These are phyloP conservation scores for Coniferiporia weirii DNA, from an alignment of 1,284 basidiomycete species.

Conservation along the genomic window DNA sequence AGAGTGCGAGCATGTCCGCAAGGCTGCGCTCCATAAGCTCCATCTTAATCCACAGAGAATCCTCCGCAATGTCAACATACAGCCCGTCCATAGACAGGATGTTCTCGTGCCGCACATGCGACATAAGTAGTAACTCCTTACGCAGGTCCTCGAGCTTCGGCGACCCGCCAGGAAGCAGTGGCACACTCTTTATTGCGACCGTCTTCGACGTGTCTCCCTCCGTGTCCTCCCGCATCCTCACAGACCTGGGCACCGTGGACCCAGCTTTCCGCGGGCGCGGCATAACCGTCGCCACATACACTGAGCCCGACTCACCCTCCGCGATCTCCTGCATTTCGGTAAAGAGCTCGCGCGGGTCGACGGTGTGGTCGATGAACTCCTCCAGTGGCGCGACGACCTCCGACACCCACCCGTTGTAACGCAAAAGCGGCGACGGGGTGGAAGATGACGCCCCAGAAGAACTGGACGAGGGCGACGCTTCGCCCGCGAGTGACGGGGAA, in stretches of 20 bases:
- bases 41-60: conserved; percentile 77
- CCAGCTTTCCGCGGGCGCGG: conserved; percentile 25
- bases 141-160: conserved; percentile 58
- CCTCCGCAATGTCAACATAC: conserved; percentile 61
- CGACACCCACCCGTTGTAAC: conserved; percentile 51
- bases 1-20: conserved; percentile 65
- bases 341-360: conserved; percentile 58
- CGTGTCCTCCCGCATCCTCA: conserved; percentile 22
- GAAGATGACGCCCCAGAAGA: conserved; percentile 22
- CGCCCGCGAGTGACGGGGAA: conserved; percentile 1
- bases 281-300: conserved; percentile 55
- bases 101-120: conserved; percentile 50
- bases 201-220: conserved; percentile 32
- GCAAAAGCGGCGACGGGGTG: conserved; percentile 33
- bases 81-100: conserved; percentile 60
- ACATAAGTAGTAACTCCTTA: conserved; percentile 55
- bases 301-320: conserved; percentile 72
- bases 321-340: conserved; percentile 67
- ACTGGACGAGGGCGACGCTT: conserved; percentile 13
- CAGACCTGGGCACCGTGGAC: conserved; percentile 30
- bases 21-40: conserved; percentile 80
- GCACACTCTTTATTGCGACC: conserved; percentile 66
- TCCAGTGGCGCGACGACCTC: conserved; percentile 56
- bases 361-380: conserved; percentile 54
- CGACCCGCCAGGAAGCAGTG: conserved; percentile 50